phyloP scores from a whole-genome alignment of 345 rosid genomes.

The Kernera saxatilis region DNA sequence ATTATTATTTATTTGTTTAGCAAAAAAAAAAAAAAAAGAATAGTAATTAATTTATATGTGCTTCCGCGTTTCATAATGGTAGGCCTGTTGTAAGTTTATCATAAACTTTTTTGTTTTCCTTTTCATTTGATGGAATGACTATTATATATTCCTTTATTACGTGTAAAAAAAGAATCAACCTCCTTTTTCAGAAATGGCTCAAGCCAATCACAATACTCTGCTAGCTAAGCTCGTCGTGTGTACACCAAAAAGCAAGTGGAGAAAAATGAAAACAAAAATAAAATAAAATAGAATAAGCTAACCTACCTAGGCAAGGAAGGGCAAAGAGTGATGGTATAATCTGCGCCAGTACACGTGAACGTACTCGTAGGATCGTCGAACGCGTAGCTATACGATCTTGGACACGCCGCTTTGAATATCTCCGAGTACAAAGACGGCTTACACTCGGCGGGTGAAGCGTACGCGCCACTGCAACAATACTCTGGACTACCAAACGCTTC shows the following conservation, averaged over 20 bases:
- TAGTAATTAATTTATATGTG: neutral
- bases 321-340: conserved; percentile 69
- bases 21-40: no score
- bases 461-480: conserved; percentile 67
- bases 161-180: conserved; percentile 20
- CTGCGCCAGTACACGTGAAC: conserved; percentile 61
- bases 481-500: conserved; percentile 64
- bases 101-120: conserved; percentile 5
- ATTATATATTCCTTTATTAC: conserved; percentile 26
- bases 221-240: conserved; percentile 36
- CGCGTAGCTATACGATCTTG: conserved; percentile 70
- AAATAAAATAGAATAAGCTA: neutral
- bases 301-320: conserved; percentile 58
- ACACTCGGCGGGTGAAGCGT: conserved; percentile 50
- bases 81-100: conserved; percentile 2
- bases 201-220: conserved; percentile 26
- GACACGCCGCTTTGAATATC: conserved; percentile 63
- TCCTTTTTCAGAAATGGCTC: conserved; percentile 18
- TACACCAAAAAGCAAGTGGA: conserved; percentile 2
- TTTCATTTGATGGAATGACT: conserved; percentile 25
- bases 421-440: conserved; percentile 58
- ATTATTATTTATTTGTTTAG: neutral
- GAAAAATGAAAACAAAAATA: neutral
- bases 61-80: conserved; percentile 12
- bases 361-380: conserved; percentile 72